Evolutionary conservation across 2,329 filamentous ascomycete species (phyloP), one percentile per base, ranked within the genome.

Genomic region (Aphanoascus verrucosus): DNA sequence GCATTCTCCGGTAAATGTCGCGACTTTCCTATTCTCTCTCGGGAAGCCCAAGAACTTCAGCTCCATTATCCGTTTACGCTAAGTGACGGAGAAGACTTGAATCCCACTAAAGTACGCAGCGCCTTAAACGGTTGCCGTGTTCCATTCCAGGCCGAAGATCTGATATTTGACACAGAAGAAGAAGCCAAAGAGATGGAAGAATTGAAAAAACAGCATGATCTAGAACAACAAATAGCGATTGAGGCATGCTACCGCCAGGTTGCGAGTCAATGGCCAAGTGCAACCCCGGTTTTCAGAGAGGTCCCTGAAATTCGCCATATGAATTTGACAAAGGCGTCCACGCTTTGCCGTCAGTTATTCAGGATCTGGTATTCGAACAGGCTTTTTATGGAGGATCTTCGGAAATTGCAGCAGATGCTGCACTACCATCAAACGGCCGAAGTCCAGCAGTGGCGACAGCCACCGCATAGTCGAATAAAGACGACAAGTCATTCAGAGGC

Each of bases 1-100:
- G 54, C 54, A 43, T 56, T 59, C 32, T 57, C 56, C 7, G 41
- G 44, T 15, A 17, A 47, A 28, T 56, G 56, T 41, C 11, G 17
- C 3, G 52, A 54, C 42, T 34, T 58, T 8, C n/a, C 49, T 11
- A 42, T 57, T 23, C 52, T 49, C 3, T 35, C 50, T 7, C 2
- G n/a, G 6, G n/a, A 49, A 15, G 19, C 19, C 9, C 28, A 44
- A 37, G 17, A 47, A 3, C 43, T 14, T 32, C 2, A 34, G 7
- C 5, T 52, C 14, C 35, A 8, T 11, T 53, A 38, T 42, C 43
- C 37, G 2, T 31, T 49, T 12, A 3, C n/a, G 9, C 47, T 42
- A 2, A 41, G 5, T 5, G 2, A 14, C 7, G 47, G 47, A 32
- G 47, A 49, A 17, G 12, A 41, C 1, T 17, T 49, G 19, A 15